Percentiles rank a stretch among this genome's conserved stretches.
Conservation (phyloP, 2,329 filamentous ascomycete genomes). For the Fusarium fracticaudum region DNA sequence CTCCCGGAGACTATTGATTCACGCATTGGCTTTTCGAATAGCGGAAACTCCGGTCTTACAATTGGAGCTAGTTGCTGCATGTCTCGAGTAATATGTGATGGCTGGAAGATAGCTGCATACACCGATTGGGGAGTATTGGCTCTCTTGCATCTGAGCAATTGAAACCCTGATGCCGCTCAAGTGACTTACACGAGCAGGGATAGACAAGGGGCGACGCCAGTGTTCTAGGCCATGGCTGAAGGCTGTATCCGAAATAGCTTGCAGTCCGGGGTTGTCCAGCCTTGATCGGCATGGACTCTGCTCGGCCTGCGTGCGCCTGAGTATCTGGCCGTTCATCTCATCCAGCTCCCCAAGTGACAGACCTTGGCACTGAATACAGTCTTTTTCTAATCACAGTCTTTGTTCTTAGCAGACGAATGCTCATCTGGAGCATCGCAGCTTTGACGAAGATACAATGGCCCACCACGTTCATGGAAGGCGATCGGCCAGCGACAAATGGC, state of each 20-base stretch:
- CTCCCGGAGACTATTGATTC: neutral
- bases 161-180: rapidly evolving
- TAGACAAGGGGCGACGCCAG: neutral
- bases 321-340: neutral
- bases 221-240: neutral
- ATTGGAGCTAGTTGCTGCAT: neutral
- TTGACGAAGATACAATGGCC: neutral
- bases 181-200: neutral
- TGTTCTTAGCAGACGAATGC: neutral
- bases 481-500: neutral
- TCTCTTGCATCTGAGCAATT: neutral
- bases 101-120: neutral
- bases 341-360: neutral
- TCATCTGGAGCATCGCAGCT: neutral
- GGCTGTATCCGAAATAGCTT: neutral
- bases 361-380: rapidly evolving
- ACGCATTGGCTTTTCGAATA: neutral
- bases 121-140: neutral
- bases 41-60: neutral
- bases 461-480: neutral
- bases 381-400: neutral
- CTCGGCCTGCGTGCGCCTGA: neutral
- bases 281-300: neutral
- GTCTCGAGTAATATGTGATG: neutral
- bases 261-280: neutral